phyloP scores from a whole-genome alignment of 176 grass and related monocot species.

The Elaeis guineensis region DNA sequence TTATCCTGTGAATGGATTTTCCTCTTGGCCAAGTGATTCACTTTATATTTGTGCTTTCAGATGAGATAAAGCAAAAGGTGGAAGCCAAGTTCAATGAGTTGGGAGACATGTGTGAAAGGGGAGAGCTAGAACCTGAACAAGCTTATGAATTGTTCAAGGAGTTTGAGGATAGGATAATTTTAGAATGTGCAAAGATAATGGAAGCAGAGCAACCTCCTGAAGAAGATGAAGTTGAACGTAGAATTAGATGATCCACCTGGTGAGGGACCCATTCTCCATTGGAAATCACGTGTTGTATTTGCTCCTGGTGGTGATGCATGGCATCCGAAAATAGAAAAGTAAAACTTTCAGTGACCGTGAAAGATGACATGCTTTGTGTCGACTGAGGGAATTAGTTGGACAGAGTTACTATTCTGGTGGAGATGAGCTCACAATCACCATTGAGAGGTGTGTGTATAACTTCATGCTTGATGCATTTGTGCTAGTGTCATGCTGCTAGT shows the following conservation, averaged over 20 bases:
- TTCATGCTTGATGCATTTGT: slow-evolving; percentile 6
- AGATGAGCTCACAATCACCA: slow-evolving; percentile 84
- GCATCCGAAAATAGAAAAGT: slow-evolving; percentile 93
- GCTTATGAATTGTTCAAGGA: slow-evolving; percentile 88
- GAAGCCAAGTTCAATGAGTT: slow-evolving; percentile 74
- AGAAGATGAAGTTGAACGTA: slow-evolving; percentile 29
- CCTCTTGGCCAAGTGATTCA: not conserved
- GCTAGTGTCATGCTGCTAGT: not conserved
- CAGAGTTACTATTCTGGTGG: slow-evolving; percentile 82
- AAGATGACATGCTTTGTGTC: slow-evolving; percentile 58
- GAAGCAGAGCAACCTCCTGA: slow-evolving; percentile 39
- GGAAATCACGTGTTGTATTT: slow-evolving; percentile 86
- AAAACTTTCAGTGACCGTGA: slow-evolving; percentile 79
- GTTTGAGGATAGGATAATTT: slow-evolving; percentile 75
- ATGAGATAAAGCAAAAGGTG: slow-evolving; percentile 90
- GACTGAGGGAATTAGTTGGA: slow-evolving; percentile 78
- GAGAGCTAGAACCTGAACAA: slow-evolving; percentile 69
- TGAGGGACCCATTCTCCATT: slow-evolving; percentile 76
- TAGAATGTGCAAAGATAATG: slow-evolving; percentile 48
- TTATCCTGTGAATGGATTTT: slow-evolving; percentile 1
- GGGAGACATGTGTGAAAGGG: slow-evolving; percentile 69
- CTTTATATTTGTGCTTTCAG: slow-evolving; percentile 32
- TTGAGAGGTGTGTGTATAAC: slow-evolving; percentile 70
- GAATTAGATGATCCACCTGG: slow-evolving; percentile 78
- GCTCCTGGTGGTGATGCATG: slow-evolving; percentile 75